Evolutionary conservation across 306 rosid species (phyloP).

Genomic region (Neltuma alba): DNA sequence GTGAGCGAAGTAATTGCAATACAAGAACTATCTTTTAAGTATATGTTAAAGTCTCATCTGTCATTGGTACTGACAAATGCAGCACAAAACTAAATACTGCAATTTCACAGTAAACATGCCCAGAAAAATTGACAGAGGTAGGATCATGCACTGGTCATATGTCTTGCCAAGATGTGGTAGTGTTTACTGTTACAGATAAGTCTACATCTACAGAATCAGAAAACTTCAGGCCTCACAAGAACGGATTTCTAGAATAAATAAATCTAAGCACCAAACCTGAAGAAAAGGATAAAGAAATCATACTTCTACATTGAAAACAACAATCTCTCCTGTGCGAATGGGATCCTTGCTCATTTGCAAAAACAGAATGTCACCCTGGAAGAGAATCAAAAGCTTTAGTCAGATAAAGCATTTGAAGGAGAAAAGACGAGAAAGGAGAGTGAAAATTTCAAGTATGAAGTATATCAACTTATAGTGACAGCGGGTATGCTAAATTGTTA

Average conservation of each 20-base stretch:
- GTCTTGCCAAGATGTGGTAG: neutral
- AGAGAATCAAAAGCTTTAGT: constrained; percentile 10
- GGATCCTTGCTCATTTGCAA: constrained; percentile 67
- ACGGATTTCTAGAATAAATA: neutral
- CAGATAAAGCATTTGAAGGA: constrained; percentile 9
- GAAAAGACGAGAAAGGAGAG: neutral
- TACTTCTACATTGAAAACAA: constrained; percentile 72
- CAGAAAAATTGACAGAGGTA: neutral
- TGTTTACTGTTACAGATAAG: constrained; percentile 17
- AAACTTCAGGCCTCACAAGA: neutral
- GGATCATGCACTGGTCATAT: constrained; percentile 2
- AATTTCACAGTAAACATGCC: constrained; percentile 10
- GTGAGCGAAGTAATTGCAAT: neutral
- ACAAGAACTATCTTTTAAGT: neutral
- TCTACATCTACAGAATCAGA: neutral
- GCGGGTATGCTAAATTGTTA: neutral
- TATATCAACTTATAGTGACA: neutral
- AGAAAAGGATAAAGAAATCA: constrained; percentile 10
- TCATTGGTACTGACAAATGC: neutral
- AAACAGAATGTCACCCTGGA: constrained; percentile 76
- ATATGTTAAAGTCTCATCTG: neutral
- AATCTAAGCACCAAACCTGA: neutral
- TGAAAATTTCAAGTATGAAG: neutral
- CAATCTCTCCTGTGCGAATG: constrained; percentile 73
- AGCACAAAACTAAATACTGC: neutral